Conservation (phyloP, 2,329 filamentous ascomycete species). For the Diaporthe destruens region DNA sequence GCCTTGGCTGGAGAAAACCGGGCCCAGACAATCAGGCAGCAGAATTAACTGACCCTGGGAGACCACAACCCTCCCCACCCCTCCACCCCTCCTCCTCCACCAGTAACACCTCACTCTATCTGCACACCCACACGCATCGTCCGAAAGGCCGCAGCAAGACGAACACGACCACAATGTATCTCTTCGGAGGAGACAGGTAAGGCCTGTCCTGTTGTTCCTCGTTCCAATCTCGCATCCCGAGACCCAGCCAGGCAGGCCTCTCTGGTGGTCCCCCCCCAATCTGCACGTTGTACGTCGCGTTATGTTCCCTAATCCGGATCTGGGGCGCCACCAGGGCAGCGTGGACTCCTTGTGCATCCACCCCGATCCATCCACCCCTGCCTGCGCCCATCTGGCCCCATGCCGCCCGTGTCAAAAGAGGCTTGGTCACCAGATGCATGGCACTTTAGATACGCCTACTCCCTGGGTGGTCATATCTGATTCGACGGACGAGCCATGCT, state of each 20-base stretch:
- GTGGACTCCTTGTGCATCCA: constrained; percentile 1
- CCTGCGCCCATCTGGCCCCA: background rate
- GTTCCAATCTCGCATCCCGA: background rate
- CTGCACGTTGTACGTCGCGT: background rate
- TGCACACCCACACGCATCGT: background rate
- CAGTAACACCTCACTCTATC: background rate
- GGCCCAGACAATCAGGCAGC: constrained; percentile 31
- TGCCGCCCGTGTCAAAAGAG: background rate
- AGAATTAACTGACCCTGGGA: constrained; percentile 3
- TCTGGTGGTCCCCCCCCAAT: background rate
- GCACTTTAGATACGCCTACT: constrained; percentile 5
- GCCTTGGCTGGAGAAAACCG: constrained; percentile 16
- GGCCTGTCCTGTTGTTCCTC: background rate
- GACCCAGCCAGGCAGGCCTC: background rate
- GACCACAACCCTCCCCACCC: background rate
- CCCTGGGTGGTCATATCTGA: background rate
- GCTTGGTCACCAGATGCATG: constrained; percentile 20
- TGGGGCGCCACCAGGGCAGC: background rate
- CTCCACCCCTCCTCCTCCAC: background rate
- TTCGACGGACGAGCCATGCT: too few species aligned
- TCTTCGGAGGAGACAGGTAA: constrained; percentile 43
- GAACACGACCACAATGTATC: constrained; percentile 25
- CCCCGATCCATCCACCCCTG: constrained; percentile 6
- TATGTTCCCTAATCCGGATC: background rate
- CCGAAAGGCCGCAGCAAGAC: constrained; percentile 21